phyloP scores from a whole-genome alignment of 2,329 filamentous ascomycete species.

The Exophiala bonariae region DNA sequence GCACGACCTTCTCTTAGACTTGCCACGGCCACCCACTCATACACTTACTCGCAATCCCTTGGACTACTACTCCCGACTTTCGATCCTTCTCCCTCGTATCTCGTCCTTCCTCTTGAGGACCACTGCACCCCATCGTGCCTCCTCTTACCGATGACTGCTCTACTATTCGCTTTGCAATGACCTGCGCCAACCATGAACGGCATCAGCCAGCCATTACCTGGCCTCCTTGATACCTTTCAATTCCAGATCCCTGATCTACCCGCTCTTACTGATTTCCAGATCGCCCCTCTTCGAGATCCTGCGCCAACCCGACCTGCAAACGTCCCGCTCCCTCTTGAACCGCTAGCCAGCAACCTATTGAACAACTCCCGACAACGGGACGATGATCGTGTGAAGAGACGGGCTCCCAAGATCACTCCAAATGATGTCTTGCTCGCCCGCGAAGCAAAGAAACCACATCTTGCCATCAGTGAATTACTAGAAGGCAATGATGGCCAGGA shows the following conservation, averaged over 20 bases:
- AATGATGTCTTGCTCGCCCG: conserved; percentile 25
- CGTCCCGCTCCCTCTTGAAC: conserved; percentile 47
- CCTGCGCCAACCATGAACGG: conserved; percentile 27
- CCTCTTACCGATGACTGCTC: not conserved
- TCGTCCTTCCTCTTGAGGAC: not conserved
- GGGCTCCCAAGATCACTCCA: conserved; percentile 23
- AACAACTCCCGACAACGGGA: conserved; percentile 32
- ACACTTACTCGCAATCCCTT: not conserved
- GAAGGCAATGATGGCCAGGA: conserved; percentile 41
- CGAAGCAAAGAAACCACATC: conserved; percentile 28
- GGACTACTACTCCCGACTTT: not conserved
- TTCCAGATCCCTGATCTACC: conserved; percentile 41
- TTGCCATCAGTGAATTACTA: conserved; percentile 35
- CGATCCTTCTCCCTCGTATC: not conserved
- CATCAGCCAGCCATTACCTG: conserved; percentile 29
- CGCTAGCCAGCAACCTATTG: conserved; percentile 37
- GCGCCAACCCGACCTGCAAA: conserved; percentile 42
- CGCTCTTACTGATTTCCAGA: conserved; percentile 43
- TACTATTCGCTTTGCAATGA: conserved; percentile 15
- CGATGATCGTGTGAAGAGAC: conserved; percentile 17
- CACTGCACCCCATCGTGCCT: not conserved
- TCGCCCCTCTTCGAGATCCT: conserved; percentile 49
- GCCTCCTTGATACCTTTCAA: conserved; percentile 42
- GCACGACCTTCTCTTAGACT: not conserved
- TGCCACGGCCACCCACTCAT: not conserved